phyloP scores from a whole-genome alignment of 257 asterid genomes.

The Mentha longifolia region DNA sequence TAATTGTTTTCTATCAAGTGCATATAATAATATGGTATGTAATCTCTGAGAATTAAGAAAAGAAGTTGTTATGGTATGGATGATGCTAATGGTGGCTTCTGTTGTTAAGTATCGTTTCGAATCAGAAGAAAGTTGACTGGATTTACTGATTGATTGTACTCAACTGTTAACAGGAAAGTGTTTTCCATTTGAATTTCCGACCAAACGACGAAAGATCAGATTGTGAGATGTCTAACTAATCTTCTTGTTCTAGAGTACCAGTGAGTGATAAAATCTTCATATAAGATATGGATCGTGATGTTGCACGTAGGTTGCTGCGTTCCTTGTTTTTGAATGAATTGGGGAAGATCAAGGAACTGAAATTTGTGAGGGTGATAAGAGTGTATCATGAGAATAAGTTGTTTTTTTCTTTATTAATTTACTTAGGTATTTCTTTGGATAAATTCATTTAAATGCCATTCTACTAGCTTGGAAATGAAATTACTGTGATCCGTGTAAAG shows the following conservation, averaged over 20 bases:
- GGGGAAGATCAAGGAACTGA: not conserved
- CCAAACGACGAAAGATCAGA: not conserved
- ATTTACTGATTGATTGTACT: not conserved
- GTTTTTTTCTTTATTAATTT: not conserved
- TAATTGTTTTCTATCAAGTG: not conserved
- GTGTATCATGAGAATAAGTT: not conserved
- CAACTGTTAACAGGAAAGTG: not conserved
- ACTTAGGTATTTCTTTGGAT: not conserved
- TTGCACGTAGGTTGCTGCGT: not conserved
- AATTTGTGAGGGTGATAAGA: not conserved
- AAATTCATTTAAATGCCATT: not conserved
- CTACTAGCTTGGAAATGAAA: not conserved
- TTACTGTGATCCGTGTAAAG: no score
- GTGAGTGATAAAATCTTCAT: not conserved
- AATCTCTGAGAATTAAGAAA: not conserved
- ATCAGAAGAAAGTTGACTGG: not conserved
- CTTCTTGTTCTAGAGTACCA: not conserved
- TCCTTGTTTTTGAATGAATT: not conserved
- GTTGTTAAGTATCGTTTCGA: not conserved
- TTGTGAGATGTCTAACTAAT: not conserved
- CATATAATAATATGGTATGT: not conserved
- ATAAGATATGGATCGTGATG: not conserved
- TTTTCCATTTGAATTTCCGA: not conserved
- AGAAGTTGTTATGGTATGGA: not conserved
- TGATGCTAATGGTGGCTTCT: not conserved